Base-by-base conservation (phyloP, 768 basidiomycete genomes). In the Rubroboletus pulcherrimus region DNA sequence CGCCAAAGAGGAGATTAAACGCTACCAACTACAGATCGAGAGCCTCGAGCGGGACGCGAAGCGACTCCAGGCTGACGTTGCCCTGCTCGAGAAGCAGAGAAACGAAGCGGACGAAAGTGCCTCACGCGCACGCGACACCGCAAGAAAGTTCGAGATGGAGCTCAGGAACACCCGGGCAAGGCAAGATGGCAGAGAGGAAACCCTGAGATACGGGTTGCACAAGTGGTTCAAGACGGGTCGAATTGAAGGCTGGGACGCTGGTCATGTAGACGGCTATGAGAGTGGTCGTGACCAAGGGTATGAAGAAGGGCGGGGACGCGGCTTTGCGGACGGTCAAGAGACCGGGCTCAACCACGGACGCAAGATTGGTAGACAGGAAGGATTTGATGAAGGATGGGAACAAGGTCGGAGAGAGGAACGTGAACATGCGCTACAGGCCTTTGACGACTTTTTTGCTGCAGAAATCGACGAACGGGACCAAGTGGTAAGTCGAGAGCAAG, bases 371-470 rank as follows among this genome's bases (percentile, higher is more conserved):
- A 61, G 58, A 60, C 64, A 66, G 29, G 67, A 71, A 14, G 72
- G 63, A 21, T 72, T 62, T 43, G 67, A 73, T 26, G 69, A 73
- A 7, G 77, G 76, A 11, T 66, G 65, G 53, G 61, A 66, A 55
- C 58, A 72, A 61, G 78, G 78, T 59, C 70, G 74, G 57, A 73
- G 67, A 51, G 79, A 81, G 60, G 83, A 84, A 66, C 77, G 82
- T 31, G 68, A 71, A 43, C 77, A 76, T 58, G 84, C 83, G 0
- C 56, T 83, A 29, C 77, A 79, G 48, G 81, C 81, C 9, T 83
- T 87, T 70, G 82, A 86, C 66, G 73, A 73, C 38, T 81, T 84
- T 67, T 67, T 84, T 51, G 71, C 72, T 24, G 69, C 76, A 60
- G 79, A 84, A 56, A 67, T 73, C 57, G 72, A 72, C 57, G 63